Conservation (phyloP, 1,284 basidiomycete genomes). For the Malassezia equina region DNA sequence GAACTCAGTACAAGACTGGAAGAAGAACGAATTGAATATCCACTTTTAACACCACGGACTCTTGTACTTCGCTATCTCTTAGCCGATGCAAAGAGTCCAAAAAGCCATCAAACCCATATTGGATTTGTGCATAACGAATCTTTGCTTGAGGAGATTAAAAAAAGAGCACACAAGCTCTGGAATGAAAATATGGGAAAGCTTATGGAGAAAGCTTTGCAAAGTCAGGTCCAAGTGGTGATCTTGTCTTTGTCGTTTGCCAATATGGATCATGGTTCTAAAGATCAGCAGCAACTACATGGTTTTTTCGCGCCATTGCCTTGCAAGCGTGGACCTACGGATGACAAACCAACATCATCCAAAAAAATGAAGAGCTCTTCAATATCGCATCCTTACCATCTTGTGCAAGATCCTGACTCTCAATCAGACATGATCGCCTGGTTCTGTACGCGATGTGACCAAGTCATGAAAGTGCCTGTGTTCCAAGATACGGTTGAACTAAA, state of each 20-base stretch:
- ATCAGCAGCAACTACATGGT: slow-evolving; percentile 6
- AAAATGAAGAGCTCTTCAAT: neutral
- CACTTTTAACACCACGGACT: slow-evolving; percentile 75
- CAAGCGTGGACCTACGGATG: neutral
- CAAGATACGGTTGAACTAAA: slow-evolving; percentile 2
- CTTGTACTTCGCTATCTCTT: slow-evolving; percentile 57
- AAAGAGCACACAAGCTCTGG: slow-evolving; percentile 74
- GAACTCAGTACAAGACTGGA: slow-evolving; percentile 74
- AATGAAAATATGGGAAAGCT: slow-evolving; percentile 54
- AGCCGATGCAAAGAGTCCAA: slow-evolving; percentile 59
- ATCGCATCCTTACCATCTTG: neutral
- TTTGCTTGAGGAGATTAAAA: slow-evolving; percentile 59
- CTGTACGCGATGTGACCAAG: slow-evolving; percentile 2
- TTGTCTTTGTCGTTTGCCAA: slow-evolving; percentile 12
- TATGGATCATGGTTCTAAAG: slow-evolving; percentile 5
- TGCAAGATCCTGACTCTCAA: slow-evolving; percentile 2
- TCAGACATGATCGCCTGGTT: slow-evolving; percentile 10
- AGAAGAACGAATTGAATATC: slow-evolving; percentile 63
- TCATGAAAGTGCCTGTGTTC: slow-evolving; percentile 8
- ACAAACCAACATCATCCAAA: neutral
- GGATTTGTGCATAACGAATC: slow-evolving; percentile 55
- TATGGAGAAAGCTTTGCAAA: neutral
- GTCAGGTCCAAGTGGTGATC: neutral
- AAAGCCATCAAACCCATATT: slow-evolving; percentile 62
- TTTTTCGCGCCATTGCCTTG: neutral